Evolutionary conservation across 2,329 filamentous ascomycete genomes (phyloP).

Genomic region (Colletotrichum nymphaeae): DNA sequence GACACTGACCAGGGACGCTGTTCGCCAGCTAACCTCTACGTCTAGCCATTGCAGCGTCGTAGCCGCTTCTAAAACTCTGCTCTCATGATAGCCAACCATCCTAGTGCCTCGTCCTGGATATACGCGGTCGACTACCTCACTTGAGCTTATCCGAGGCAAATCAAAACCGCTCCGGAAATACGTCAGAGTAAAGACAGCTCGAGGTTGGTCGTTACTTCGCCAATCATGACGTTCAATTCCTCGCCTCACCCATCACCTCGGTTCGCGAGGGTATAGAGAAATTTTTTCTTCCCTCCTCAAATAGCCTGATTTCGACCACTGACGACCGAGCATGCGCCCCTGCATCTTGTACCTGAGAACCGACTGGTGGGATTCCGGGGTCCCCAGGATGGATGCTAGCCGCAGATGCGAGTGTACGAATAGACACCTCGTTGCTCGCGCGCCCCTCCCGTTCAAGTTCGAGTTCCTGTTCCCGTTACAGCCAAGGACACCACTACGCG

Average conservation of each 20-base stretch:
- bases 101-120: conserved; percentile 8
- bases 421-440: conserved; percentile 3
- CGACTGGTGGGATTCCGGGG: conserved; percentile 33
- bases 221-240: background rate
- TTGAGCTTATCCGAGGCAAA: background rate
- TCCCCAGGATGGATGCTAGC: conserved; percentile 24
- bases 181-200: background rate
- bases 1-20: background rate
- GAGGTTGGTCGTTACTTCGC: background rate
- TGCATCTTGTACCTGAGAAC: conserved; percentile 9
- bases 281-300: conserved; percentile 1
- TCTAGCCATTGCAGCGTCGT: background rate
- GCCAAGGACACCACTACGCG: background rate
- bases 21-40: background rate
- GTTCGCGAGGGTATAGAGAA: background rate
- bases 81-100: background rate
- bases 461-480: background rate
- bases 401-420: conserved; percentile 11
- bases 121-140: background rate
- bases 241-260: background rate
- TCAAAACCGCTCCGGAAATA: background rate
- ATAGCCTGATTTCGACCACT: conserved; percentile 30
- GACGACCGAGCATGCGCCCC: conserved; percentile 3
- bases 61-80: background rate
- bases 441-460: background rate